These are phyloP conservation scores for Penicillium sp. DNA, from an alignment of 2,329 filamentous ascomycete genomes.

Conservation along the genomic window DNA sequence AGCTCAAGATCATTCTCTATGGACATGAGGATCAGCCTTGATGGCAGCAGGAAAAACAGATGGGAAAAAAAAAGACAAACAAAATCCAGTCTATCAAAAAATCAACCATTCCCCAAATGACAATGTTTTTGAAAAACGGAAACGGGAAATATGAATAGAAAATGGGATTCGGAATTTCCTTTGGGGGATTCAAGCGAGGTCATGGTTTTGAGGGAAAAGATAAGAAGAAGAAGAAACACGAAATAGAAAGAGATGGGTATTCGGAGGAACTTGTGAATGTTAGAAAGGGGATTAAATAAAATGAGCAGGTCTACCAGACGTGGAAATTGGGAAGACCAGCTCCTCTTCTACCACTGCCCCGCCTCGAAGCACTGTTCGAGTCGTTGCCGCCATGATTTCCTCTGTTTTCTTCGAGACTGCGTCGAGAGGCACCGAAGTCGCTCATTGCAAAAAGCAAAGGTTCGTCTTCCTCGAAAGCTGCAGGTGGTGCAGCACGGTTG, in stretches of 20 bases:
- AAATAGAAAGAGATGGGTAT: conserved; percentile 6
- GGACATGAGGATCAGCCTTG: conserved; percentile 12
- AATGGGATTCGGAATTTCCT: neutral
- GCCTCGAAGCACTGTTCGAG: conserved; percentile 34
- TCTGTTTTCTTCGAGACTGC: conserved; percentile 47
- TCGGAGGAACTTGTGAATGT: neutral
- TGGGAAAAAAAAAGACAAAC: neutral
- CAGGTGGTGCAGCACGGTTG: conserved; percentile 34
- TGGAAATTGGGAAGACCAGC: conserved; percentile 39
- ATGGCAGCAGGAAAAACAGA: neutral
- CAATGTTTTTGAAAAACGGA: neutral
- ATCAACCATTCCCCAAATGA: neutral
- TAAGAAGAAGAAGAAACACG: neutral
- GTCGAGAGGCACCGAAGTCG: conserved; percentile 47
- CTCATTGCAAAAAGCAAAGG: conserved; percentile 53
- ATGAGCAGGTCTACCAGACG: conserved; percentile 28
- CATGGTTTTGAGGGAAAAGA: too few species aligned
- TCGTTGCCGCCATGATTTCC: conserved; percentile 36
- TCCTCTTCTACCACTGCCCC: conserved; percentile 42
- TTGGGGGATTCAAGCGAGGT: neutral
- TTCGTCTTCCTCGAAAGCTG: conserved; percentile 47
- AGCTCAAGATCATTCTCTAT: conserved; percentile 22
- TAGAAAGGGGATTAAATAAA: neutral
- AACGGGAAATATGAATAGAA: conserved; percentile 1
- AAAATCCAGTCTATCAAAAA: conserved; percentile 24